Conservation (phyloP, 192 early-diverging fungal genomes). For the Ambispora gerdemannii region DNA sequence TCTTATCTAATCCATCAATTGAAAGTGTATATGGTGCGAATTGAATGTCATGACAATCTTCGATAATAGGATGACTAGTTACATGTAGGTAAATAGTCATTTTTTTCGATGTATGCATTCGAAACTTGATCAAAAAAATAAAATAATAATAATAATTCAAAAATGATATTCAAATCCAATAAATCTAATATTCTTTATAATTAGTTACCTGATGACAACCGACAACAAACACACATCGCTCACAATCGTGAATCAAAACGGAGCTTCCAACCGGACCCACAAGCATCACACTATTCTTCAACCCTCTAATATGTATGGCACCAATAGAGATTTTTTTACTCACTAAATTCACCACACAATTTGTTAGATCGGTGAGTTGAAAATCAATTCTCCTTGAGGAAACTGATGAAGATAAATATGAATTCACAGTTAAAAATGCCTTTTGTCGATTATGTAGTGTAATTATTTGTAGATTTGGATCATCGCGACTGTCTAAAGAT, state of each 20-base stretch:
- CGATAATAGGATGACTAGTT: constrained; percentile 82
- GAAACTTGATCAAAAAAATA: constrained; percentile 51
- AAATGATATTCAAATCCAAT: constrained; percentile 12
- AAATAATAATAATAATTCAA: constrained; percentile 17
- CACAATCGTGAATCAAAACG: constrained; percentile 65
- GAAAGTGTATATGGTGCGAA: constrained; percentile 66
- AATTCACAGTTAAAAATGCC: constrained; percentile 37
- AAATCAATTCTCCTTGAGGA: constrained; percentile 46
- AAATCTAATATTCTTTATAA: constrained; percentile 3
- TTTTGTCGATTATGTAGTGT: constrained; percentile 38
- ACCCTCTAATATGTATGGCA: constrained; percentile 73
- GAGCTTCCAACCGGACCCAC: constrained; percentile 68
- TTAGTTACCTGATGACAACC: constrained; percentile 72
- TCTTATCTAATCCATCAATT: constrained; percentile 30
- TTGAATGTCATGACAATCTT: constrained; percentile 64
- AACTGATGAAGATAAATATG: constrained; percentile 6
- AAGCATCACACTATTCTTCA: constrained; percentile 61
- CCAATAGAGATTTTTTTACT: constrained; percentile 46
- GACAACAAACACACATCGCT: constrained; percentile 57
- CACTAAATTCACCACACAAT: constrained; percentile 67
- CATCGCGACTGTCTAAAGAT: background rate
- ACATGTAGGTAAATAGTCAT: constrained; percentile 69
- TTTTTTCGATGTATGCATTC: constrained; percentile 70
- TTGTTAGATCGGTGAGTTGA: constrained; percentile 51
- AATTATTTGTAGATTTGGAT: constrained; percentile 32